Evolutionary conservation across 495 filamentous ascomycete genomes (phyloP).

Genomic region (Trichocladium antarcticum): DNA sequence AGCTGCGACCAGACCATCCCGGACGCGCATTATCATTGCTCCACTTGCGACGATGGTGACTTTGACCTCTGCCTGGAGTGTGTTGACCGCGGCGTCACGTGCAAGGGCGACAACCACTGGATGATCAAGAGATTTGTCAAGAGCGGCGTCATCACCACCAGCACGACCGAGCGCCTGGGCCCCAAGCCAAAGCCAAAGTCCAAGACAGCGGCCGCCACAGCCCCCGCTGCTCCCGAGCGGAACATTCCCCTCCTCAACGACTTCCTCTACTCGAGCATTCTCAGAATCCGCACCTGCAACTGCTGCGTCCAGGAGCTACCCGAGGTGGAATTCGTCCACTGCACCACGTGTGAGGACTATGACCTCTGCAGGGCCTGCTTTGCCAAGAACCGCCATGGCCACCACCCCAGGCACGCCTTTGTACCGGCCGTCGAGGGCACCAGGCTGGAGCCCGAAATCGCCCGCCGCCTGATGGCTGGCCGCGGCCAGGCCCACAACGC

Average conservation of each 20-base stretch:
- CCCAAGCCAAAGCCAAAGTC: constrained; percentile 42
- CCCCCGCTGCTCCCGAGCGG: constrained; percentile 8
- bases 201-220: constrained; percentile 9
- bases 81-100: constrained; percentile 61
- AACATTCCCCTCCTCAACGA: constrained; percentile 19
- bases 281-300: constrained; percentile 78
- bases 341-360: constrained; percentile 74
- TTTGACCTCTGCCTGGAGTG: constrained; percentile 85
- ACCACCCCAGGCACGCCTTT: constrained; percentile 85
- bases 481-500: constrained; percentile 74
- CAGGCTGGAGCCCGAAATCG: constrained; percentile 43
- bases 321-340: constrained; percentile 73
- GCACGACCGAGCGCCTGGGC: constrained; percentile 66
- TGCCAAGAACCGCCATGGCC: constrained; percentile 65
- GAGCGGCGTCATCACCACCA: constrained; percentile 67
- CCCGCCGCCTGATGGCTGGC: constrained; percentile 62
- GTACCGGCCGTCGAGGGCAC: constrained; percentile 48
- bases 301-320: constrained; percentile 70
- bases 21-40: constrained; percentile 86
- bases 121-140: constrained; percentile 81
- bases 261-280: constrained; percentile 34
- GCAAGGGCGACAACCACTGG: constrained; percentile 72
- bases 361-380: constrained; percentile 85
- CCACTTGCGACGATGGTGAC: constrained; percentile 83
- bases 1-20: constrained; percentile 66